phyloP scores from a whole-genome alignment of 2,329 filamentous ascomycete genomes.

The Emergomyces pasteurianus region DNA sequence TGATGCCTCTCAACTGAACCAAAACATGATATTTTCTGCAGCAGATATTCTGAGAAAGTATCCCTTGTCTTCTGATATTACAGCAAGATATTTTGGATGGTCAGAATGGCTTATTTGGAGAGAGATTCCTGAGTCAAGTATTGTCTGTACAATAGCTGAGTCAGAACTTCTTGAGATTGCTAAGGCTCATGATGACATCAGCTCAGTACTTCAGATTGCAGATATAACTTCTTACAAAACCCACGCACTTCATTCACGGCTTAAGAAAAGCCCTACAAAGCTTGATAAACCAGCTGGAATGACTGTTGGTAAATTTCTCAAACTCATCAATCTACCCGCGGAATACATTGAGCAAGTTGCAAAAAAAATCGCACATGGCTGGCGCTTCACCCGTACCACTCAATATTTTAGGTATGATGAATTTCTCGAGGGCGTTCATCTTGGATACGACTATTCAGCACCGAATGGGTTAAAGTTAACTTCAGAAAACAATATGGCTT shows the following conservation, averaged over 20 bases:
- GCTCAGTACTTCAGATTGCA: constrained; percentile 17
- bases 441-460: background rate
- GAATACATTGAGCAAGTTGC: constrained; percentile 15
- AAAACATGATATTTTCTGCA: constrained; percentile 18
- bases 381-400: constrained; percentile 11
- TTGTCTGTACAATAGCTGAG: constrained; percentile 19
- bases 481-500: too few species aligned
- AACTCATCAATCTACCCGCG: constrained; percentile 13
- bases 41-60: constrained; percentile 12
- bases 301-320: constrained; percentile 16
- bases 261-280: constrained; percentile 7
- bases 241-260: constrained; percentile 6
- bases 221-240: constrained; percentile 2
- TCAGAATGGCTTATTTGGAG: constrained; percentile 29
- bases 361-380: constrained; percentile 12
- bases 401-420: constrained; percentile 7
- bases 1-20: constrained; percentile 17
- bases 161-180: constrained; percentile 14
- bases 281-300: constrained; percentile 13
- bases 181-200: constrained; percentile 11
- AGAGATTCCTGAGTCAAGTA: constrained; percentile 15
- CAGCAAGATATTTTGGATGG: constrained; percentile 16
- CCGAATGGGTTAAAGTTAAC: background rate
- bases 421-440: constrained; percentile 7
- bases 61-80: constrained; percentile 3